Conservation (phyloP, 1,139 yeast genomes). For the Geotrichum klebahnii region DNA sequence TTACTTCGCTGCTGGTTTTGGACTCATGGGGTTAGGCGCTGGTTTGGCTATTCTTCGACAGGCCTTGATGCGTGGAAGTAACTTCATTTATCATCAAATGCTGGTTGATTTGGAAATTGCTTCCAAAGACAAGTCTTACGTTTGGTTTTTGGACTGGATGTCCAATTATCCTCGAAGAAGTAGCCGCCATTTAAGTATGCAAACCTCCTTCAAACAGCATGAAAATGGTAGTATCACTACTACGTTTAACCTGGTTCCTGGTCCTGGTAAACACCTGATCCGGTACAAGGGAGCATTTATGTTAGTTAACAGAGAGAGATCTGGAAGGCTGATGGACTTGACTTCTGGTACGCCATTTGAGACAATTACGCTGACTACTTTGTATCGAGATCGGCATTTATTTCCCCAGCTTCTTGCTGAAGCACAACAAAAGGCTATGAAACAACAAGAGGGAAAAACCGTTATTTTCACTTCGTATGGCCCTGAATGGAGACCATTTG, state of each 20-base stretch:
- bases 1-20: constrained; percentile 94
- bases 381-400: constrained; percentile 72
- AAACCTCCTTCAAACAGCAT: constrained; percentile 81
- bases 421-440: constrained; percentile 79
- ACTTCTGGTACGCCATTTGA: constrained; percentile 93
- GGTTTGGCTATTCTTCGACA: constrained; percentile 74
- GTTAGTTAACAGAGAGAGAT: constrained; percentile 82
- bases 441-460: constrained; percentile 86
- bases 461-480: constrained; percentile 94
- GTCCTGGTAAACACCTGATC: constrained; percentile 91
- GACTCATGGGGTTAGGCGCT: constrained; percentile 89
- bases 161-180: constrained; percentile 62
- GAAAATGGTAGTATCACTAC: constrained; percentile 90
- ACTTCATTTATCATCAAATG: constrained; percentile 72
- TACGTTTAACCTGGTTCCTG: constrained; percentile 89
- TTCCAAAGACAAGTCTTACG: constrained; percentile 85
- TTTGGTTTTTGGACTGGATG: constrained; percentile 98
- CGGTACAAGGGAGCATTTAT: constrained; percentile 83
- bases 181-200: constrained; percentile 84
- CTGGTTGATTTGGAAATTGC: constrained; percentile 91
- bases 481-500: constrained; percentile 98
- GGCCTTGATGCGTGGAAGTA: constrained; percentile 60
- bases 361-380: constrained; percentile 85
- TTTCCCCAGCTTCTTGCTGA: constrained; percentile 73
- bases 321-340: constrained; percentile 83